A percentile compares a stretch with the other conserved stretches of the same genome.
Evolutionary conservation across 1,284 basidiomycete species (phyloP).

Genomic region (Athelia sp.): DNA sequence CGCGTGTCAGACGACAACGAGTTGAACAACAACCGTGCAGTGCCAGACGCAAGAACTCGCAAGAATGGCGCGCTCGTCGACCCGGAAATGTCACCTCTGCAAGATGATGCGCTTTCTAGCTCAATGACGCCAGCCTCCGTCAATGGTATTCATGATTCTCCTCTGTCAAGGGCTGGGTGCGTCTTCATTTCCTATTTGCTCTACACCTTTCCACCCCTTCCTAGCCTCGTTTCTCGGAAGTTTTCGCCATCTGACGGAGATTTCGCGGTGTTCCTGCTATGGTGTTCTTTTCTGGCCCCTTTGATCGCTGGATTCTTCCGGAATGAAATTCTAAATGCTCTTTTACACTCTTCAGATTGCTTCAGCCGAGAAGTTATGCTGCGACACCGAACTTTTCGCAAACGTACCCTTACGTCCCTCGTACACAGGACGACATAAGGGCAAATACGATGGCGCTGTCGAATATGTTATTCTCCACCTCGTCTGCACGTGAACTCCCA

Average conservation of each 20-base stretch:
- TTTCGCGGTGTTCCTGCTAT: neutral
- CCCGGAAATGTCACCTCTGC: no score
- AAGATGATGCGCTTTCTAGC: constrained; percentile 3
- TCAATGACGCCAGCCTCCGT: constrained; percentile 16
- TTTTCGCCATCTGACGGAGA: neutral
- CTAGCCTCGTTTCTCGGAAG: neutral
- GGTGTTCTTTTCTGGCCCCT: neutral
- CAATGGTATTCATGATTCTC: constrained; percentile 29
- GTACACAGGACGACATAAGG: constrained; percentile 60
- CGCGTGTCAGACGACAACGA: neutral
- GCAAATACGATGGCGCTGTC: constrained; percentile 62
- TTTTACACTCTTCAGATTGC: constrained; percentile 21
- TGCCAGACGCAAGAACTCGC: neutral
- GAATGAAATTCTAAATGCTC: neutral
- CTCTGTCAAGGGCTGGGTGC: constrained; percentile 50
- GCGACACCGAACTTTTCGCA: constrained; percentile 24
- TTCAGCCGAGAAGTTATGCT: constrained; percentile 32
- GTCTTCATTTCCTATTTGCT: constrained; percentile 18
- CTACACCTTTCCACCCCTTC: constrained; percentile 7
- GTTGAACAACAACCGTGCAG: neutral
- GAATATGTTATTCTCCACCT: constrained; percentile 37
- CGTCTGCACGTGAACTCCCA: constrained; percentile 15
- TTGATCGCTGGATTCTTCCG: neutral
- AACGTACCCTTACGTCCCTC: constrained; percentile 27
- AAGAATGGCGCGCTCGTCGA: constrained; percentile 7